These are phyloP conservation scores for Nakaseomyces uthaithaninus DNA, from an alignment of 1,139 yeast genomes.

Conservation along the genomic window DNA sequence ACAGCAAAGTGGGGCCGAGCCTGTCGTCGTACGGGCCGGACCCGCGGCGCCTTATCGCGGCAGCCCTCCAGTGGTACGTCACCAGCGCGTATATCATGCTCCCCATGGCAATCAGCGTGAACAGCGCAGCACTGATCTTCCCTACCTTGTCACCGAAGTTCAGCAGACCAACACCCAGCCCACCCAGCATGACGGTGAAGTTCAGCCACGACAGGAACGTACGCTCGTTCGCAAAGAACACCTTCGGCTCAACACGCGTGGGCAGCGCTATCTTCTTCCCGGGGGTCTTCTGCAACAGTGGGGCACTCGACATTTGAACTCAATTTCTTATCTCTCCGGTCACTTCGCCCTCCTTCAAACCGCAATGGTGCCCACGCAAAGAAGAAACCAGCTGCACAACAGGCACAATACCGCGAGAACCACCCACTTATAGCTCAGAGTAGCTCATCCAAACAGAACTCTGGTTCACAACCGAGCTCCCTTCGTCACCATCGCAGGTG, in stretches of 20 bases:
- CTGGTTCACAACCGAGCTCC: no score
- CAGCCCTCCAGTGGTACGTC: constrained; percentile 99
- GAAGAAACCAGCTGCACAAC: no score
- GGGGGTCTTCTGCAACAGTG: constrained; percentile 51
- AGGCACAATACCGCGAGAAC: no score
- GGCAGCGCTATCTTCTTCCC: constrained; percentile 96
- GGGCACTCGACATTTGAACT: constrained; percentile 41
- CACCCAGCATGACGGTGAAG: constrained; percentile 94
- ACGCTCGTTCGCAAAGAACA: constrained; percentile 97
- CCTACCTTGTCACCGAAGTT: constrained; percentile 95
- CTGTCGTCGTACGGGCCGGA: constrained; percentile 98
- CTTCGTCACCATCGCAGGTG: no score
- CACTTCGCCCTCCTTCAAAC: no score
- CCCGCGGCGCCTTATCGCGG: constrained; percentile 94
- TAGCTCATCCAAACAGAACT: no score
- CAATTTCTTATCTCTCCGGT: background rate
- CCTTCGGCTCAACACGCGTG: constrained; percentile 97
- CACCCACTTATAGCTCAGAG: no score
- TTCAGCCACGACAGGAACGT: constrained; percentile 96
- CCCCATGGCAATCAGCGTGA: constrained; percentile 92
- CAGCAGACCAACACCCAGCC: constrained; percentile 88
- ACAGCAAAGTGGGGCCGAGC: constrained; percentile 97
- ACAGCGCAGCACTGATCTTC: constrained; percentile 84
- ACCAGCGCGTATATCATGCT: constrained; percentile 93
- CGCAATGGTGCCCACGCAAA: no score